Percentiles rank a stretch among this genome's conserved stretches.
Conservation (phyloP, 2,329 filamentous ascomycete species). For the Teratosphaeria nubilosa region DNA sequence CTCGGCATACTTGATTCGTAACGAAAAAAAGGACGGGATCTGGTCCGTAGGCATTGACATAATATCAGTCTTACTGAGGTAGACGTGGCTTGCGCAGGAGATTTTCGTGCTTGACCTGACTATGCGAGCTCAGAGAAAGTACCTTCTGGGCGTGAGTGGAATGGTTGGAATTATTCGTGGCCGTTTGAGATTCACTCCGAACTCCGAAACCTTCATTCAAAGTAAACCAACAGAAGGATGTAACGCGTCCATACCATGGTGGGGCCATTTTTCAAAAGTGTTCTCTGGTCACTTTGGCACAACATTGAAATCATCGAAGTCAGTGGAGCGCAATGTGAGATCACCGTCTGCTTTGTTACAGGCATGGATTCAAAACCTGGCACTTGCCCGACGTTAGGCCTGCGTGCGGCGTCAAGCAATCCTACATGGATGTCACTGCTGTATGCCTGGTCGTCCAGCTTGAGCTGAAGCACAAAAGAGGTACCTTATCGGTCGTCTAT, state of each 20-base stretch:
- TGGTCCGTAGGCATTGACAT: neutral
- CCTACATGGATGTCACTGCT: neutral
- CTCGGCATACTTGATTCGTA: neutral
- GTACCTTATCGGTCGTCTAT: neutral
- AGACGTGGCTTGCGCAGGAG: too few species aligned
- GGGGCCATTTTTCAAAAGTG: too few species aligned
- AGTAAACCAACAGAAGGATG: too few species aligned
- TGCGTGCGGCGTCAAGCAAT: neutral
- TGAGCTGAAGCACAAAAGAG: neutral
- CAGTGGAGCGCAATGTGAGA: too few species aligned
- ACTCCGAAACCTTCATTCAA: neutral
- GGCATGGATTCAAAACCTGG: neutral
- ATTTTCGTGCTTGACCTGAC: too few species aligned
- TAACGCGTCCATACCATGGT: too few species aligned
- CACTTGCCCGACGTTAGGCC: neutral
- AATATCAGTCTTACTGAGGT: neutral
- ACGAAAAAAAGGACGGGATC: neutral
- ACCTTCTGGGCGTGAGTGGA: too few species aligned
- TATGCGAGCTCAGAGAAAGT: too few species aligned
- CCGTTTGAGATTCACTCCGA: neutral
- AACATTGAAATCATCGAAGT: too few species aligned
- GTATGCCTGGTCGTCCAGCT: neutral
- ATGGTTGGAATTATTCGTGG: neutral
- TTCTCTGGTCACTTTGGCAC: too few species aligned
- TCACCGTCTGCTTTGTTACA: neutral